Evolutionary conservation across 2,329 filamentous ascomycete genomes (phyloP).

Genomic region (Fulvia fulva): DNA sequence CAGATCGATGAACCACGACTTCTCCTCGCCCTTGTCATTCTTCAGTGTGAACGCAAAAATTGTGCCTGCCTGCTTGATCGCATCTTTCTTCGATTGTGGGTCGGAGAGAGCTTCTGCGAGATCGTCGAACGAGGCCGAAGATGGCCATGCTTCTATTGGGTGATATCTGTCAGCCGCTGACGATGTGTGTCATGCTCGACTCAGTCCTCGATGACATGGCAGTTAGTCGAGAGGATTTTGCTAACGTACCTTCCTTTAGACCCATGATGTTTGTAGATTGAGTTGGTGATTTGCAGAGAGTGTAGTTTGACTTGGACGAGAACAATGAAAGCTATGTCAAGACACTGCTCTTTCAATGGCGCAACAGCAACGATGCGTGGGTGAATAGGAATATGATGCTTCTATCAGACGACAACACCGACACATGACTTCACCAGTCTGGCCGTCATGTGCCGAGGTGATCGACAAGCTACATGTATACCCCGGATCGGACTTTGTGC

Average conservation of each 20-base stretch:
- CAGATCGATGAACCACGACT: slow-evolving; percentile 92
- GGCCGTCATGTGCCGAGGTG: slow-evolving; percentile 3
- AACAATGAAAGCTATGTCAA: slow-evolving; percentile 3
- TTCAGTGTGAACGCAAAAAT: slow-evolving; percentile 91
- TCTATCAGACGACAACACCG: slow-evolving; percentile 8
- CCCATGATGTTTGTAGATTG: slow-evolving; percentile 49
- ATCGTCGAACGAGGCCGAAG: slow-evolving; percentile 84
- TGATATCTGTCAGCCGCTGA: background rate
- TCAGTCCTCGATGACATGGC: background rate
- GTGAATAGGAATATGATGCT: slow-evolving; percentile 10
- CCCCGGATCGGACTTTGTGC: slow-evolving; percentile 3
- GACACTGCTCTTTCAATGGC: background rate
- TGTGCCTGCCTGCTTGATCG: slow-evolving; percentile 81
- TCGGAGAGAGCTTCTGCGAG: slow-evolving; percentile 70
- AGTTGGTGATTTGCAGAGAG: background rate
- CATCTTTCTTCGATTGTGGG: slow-evolving; percentile 74
- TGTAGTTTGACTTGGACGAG: background rate
- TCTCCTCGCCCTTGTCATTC: slow-evolving; percentile 73
- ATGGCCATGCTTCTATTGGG: slow-evolving; percentile 63
- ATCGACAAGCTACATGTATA: slow-evolving; percentile 8
- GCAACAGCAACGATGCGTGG: background rate
- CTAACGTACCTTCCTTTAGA: slow-evolving; percentile 64
- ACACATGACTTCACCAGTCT: slow-evolving; percentile 11
- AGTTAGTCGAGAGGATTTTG: background rate
- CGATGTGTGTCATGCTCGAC: background rate